These are phyloP conservation scores for Tetrapisispora pingtungensis DNA, from an alignment of 805 yeast genomes.

Conservation along the genomic window DNA sequence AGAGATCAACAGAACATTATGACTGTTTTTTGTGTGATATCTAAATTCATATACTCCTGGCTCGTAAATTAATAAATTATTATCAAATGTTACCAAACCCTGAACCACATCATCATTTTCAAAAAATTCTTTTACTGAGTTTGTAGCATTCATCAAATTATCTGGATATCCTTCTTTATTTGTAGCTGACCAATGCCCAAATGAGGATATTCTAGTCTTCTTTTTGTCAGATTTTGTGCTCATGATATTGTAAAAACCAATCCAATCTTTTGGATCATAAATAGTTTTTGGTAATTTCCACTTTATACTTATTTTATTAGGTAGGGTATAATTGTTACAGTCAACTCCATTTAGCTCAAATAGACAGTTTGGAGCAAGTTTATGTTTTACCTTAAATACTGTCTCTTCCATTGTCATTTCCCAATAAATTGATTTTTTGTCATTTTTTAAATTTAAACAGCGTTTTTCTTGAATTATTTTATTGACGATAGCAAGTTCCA, in stretches of 20 bases:
- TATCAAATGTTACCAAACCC: slow-evolving; percentile 43
- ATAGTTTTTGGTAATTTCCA: slow-evolving; percentile 43
- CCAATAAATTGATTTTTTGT: no score
- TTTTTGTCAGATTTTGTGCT: slow-evolving; percentile 48
- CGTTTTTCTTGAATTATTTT: slow-evolving; percentile 5
- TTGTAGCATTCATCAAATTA: slow-evolving; percentile 10
- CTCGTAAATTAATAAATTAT: slow-evolving; percentile 6
- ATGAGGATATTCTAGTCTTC: slow-evolving; percentile 49
- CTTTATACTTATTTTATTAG: slow-evolving; percentile 38
- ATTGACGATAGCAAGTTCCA: slow-evolving; percentile 13
- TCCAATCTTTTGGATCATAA: slow-evolving; percentile 57
- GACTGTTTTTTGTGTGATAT: background rate
- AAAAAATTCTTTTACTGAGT: no score
- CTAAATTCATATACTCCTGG: slow-evolving; percentile 3
- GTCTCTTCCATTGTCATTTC: background rate
- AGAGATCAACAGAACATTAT: background rate
- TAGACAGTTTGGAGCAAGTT: slow-evolving; percentile 21
- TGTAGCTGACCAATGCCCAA: slow-evolving; percentile 54
- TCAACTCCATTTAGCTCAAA: slow-evolving; percentile 21
- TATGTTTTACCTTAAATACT: slow-evolving; percentile 5
- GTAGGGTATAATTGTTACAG: slow-evolving; percentile 4
- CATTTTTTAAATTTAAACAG: background rate
- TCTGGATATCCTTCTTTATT: slow-evolving; percentile 26
- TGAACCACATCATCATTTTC: no score
- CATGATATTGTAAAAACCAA: slow-evolving; percentile 58